phyloP scores from a whole-genome alignment of 768 basidiomycete genomes.

The Coprinopsis marcescibilis region DNA sequence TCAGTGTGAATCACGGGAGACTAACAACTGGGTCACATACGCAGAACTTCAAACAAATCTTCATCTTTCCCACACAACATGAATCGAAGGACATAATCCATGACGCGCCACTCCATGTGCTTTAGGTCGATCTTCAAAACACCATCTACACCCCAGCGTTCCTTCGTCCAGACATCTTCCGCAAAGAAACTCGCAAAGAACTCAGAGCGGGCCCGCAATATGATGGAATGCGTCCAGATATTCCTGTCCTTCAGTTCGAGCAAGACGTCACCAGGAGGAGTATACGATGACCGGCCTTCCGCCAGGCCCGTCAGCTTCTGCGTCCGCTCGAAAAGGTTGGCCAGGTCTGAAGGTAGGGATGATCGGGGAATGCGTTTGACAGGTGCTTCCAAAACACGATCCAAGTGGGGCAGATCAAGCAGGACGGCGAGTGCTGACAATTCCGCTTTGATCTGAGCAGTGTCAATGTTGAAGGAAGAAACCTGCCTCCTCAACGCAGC shows the following conservation, averaged over 20 bases:
- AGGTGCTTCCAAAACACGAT: conserved; percentile 49
- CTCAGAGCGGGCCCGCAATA: conserved; percentile 78
- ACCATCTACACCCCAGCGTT: conserved; percentile 49
- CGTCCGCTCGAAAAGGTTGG: conserved; percentile 39
- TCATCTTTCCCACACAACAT: conserved; percentile 67
- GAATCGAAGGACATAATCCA: conserved; percentile 71
- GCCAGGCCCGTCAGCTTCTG: conserved; percentile 13
- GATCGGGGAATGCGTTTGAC: conserved; percentile 49
- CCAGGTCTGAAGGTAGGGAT: conserved; percentile 47
- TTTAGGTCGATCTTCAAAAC: conserved; percentile 59
- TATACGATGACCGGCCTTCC: conserved; percentile 17
- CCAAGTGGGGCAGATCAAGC: conserved; percentile 53
- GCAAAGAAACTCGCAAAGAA: conserved; percentile 85
- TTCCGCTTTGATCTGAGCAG: conserved; percentile 53
- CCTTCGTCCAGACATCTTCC: conserved; percentile 72
- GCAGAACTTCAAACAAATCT: conserved; percentile 66
- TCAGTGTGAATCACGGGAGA: conserved; percentile 2
- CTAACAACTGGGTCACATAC: conserved; percentile 31
- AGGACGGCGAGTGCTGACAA: conserved; percentile 52
- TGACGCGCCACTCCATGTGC: conserved; percentile 68
- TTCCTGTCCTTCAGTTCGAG: conserved; percentile 63
- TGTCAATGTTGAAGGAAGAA: conserved; percentile 34
- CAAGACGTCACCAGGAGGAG: conserved; percentile 64
- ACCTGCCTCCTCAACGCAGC: conserved; percentile 40
- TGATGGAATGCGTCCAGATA: conserved; percentile 60